Evolutionary conservation across 164 flowering plant genomes (phyloP).

Genomic region (Aristolochia contorta): DNA sequence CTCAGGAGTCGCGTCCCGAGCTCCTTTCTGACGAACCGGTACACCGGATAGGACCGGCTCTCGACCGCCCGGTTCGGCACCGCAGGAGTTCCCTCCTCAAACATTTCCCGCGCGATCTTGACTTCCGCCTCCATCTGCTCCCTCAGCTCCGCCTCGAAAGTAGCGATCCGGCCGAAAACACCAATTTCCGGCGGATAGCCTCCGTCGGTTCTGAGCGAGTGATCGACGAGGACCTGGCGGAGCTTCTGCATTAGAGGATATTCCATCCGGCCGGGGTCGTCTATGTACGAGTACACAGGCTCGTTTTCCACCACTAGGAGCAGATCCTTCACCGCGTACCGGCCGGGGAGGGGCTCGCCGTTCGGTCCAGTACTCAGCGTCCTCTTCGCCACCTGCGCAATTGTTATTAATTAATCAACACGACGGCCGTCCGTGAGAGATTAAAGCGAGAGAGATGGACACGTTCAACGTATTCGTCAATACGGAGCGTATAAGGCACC

Average conservation of each 20-base stretch:
- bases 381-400: conserved; percentile 12
- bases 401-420: neutral
- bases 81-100: conserved; percentile 5
- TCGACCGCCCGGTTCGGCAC: conserved; percentile 9
- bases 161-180: conserved; percentile 9
- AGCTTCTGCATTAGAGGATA: conserved; percentile 16
- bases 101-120: conserved; percentile 4
- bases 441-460: too few relatives aligned
- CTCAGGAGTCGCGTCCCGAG: conserved; percentile 13
- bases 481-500: too few relatives aligned
- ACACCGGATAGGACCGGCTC: conserved; percentile 16
- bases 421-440: too few relatives aligned
- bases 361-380: conserved; percentile 11
- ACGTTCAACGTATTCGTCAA: too few relatives aligned
- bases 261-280: conserved; percentile 13
- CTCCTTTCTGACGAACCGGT: conserved; percentile 11
- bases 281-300: conserved; percentile 11
- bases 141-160: conserved; percentile 13
- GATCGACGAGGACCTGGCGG: conserved; percentile 14
- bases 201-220: conserved; percentile 4
- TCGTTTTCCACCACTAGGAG: conserved; percentile 13
- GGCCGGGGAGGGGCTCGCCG: conserved; percentile 16
- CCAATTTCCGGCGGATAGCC: neutral
- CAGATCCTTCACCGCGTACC: conserved; percentile 14
- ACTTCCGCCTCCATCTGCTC: conserved; percentile 8